Evolutionary conservation across 805 yeast genomes (phyloP), one percentile per base, ranked within the genome.

Genomic region (Yamadazyma ubonensis): DNA sequence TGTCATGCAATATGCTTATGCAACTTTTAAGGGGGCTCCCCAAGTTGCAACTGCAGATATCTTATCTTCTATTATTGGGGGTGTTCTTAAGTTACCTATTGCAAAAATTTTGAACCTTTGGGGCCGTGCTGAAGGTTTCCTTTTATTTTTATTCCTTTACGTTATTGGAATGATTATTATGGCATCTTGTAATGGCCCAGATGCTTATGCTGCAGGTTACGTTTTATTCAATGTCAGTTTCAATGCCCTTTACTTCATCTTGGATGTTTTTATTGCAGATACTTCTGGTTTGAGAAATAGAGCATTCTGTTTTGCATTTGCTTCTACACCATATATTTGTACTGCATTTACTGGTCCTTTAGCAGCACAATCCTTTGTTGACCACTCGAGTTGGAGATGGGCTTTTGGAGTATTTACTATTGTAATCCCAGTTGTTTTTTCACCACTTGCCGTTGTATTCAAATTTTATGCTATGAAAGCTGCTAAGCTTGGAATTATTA

Each of bases 321-420:
- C 65, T n/a, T 42, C 61, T 11, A 43, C 67, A 8, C 77, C 76
- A 15, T 71, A 54, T 45, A 58, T 64, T 44, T 71, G 61, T 38
- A 58, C 66, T 16, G 71, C 73, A 73, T 53, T 67, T 42, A 51
- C 71, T 14, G 76, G 75, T 36, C 59, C 57, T 29, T 55, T 52
- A 4, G 65, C 67, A 41, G 67, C 54, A 7, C 46, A 52, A 4
- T 55, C 59, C 22, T 53, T 72, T 15, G 49, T 59, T 11, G 48
- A 47, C 28, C 46, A 44, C 16, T 52, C 56, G 5, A 63, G 65
- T 32, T 76, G 81, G 81, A 63, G 78, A 54, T 70, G 75, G 74
- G 80, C 78, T 19, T 73, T 66, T 48, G 77, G 76, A 36, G 63
- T 71, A 57, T 75, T 75, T 59, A 65, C 72, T 15, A 61, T 74